phyloP scores from a whole-genome alignment of 192 early-diverging fungal species.

The Backusella tarrabulga region DNA sequence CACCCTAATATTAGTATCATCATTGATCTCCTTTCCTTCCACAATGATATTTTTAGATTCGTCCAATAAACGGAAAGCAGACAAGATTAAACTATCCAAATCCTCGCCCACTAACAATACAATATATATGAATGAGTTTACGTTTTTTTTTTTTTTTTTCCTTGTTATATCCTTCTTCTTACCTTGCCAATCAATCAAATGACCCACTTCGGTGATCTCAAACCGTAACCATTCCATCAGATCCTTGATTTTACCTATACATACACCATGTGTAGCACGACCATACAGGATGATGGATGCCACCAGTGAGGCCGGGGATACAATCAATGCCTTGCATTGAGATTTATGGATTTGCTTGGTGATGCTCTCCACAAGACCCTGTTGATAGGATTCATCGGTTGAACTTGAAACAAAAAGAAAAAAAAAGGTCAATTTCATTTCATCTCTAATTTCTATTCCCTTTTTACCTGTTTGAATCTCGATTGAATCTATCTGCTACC shows the following conservation, averaged over 20 bases:
- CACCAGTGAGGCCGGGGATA: slow-evolving; percentile 27
- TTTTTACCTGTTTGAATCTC: background rate
- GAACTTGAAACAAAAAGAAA: background rate
- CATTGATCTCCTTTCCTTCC: slow-evolving; percentile 34
- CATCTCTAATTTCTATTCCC: background rate
- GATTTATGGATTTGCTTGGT: slow-evolving; percentile 25
- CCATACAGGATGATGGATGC: slow-evolving; percentile 36
- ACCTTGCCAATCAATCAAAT: slow-evolving; percentile 37
- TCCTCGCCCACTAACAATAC: slow-evolving; percentile 30
- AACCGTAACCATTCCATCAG: slow-evolving; percentile 26
- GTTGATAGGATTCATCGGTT: slow-evolving; percentile 2
- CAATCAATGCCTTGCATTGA: slow-evolving; percentile 28
- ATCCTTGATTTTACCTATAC: slow-evolving; percentile 35
- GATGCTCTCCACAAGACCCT: slow-evolving; percentile 13
- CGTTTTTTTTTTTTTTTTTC: too few species aligned
- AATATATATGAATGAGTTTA: background rate
- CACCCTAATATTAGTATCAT: slow-evolving; percentile 35
- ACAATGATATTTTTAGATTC: slow-evolving; percentile 35
- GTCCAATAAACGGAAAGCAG: slow-evolving; percentile 30
- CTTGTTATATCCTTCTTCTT: background rate
- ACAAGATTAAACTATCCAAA: slow-evolving; percentile 24
- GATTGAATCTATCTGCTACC: slow-evolving; percentile 9
- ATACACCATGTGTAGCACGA: slow-evolving; percentile 34
- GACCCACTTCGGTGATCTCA: slow-evolving; percentile 15
- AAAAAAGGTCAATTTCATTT: background rate